Conservation (phyloP, 176 grass and related monocot genomes). For the Bromus sterilis region DNA sequence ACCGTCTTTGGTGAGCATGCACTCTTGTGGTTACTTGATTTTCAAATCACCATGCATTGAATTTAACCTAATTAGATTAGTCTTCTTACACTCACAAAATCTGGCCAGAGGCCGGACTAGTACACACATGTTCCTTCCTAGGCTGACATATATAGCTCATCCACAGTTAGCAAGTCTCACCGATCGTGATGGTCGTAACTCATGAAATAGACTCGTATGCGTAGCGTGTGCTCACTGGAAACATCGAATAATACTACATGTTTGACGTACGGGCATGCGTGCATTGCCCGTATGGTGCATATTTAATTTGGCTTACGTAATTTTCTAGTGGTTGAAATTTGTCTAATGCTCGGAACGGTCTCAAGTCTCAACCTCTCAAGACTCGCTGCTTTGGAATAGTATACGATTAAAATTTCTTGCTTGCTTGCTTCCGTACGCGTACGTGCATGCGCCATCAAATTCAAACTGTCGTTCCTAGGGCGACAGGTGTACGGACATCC, state of each 20-base stretch:
- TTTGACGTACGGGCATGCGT: not conserved
- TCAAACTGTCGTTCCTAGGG: constrained; percentile 12
- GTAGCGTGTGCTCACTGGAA: not conserved
- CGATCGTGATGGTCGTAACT: not conserved
- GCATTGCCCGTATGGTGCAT: not conserved
- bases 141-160: not conserved
- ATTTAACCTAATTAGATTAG: not conserved
- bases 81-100: not conserved
- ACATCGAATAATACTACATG: not conserved
- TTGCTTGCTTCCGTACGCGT: not conserved
- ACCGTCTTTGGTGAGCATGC: constrained; percentile 28
- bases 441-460: not conserved
- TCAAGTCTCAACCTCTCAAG: not conserved
- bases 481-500: constrained; percentile 1
- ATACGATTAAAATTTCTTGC: not conserved
- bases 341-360: not conserved
- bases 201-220: not conserved
- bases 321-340: constrained; percentile 8
- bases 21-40: too few species aligned
- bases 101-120: not conserved
- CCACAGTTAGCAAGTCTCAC: not conserved
- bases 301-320: not conserved
- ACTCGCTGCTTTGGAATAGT: too few species aligned
- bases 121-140: not conserved
- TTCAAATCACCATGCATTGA: not conserved